phyloP scores from a whole-genome alignment of 2,329 filamentous ascomycete species.

The Colletotrichum camelliae region DNA sequence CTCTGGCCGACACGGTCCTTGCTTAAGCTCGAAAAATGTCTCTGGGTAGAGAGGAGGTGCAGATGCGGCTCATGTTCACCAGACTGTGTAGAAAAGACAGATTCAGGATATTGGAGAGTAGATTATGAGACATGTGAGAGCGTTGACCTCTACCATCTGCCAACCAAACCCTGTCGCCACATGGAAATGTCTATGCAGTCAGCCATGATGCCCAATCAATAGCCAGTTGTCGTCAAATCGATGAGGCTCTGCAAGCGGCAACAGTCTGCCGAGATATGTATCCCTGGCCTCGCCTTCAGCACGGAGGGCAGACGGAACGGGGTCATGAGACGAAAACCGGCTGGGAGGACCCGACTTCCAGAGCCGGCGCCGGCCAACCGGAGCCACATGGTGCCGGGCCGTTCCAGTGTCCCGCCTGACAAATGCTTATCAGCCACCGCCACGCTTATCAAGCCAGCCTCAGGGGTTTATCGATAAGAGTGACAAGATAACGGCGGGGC shows the following conservation, averaged over 20 bases:
- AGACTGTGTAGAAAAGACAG: background rate
- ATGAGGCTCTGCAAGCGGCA: background rate
- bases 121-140: background rate
- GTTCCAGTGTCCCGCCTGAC: background rate
- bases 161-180: background rate
- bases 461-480: constrained; percentile 3
- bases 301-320: background rate
- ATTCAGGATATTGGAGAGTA: background rate
- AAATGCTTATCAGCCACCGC: background rate
- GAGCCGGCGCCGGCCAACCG: constrained; percentile 1
- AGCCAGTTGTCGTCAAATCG: background rate
- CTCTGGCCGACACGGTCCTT: constrained; percentile 57
- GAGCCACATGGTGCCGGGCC: constrained; percentile 4
- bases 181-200: background rate
- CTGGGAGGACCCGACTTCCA: background rate
- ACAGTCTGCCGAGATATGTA: background rate
- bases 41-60: background rate
- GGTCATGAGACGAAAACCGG: background rate
- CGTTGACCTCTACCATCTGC: background rate
- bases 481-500: background rate
- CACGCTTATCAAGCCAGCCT: background rate
- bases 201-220: background rate
- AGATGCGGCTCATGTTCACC: background rate
- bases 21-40: constrained; percentile 27
- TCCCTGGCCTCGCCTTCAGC: background rate